These are phyloP conservation scores for Orbilia brochopaga DNA, from an alignment of 2,329 filamentous ascomycete genomes.

Conservation along the genomic window DNA sequence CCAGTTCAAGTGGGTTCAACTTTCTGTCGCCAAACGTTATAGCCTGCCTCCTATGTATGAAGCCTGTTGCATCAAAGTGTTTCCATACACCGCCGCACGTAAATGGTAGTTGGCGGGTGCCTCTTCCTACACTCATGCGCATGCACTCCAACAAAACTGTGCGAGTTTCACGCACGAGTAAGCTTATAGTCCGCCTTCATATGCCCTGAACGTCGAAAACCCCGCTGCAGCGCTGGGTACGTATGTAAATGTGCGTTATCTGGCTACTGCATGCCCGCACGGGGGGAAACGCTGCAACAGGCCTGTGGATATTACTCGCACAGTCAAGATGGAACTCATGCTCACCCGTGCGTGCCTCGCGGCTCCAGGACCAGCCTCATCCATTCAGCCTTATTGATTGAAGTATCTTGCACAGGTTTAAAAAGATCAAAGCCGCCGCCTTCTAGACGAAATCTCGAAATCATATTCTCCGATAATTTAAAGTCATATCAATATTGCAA, in stretches of 20 bases:
- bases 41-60: not conserved
- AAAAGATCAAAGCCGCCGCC: not conserved
- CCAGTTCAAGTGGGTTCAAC: too few relatives aligned
- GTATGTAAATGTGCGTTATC: not conserved
- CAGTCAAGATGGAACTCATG: conserved; percentile 5
- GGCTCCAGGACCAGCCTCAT: not conserved
- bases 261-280: not conserved
- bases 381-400: not conserved
- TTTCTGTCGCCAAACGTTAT: too few relatives aligned
- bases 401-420: not conserved
- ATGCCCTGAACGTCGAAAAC: not conserved
- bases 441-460: too few relatives aligned
- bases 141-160: not conserved
- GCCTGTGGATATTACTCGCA: not conserved
- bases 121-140: not conserved
- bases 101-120: not conserved
- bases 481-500: too few relatives aligned
- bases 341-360: not conserved
- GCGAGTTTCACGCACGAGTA: conserved; percentile 4
- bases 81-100: not conserved
- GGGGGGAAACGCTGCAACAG: not conserved
- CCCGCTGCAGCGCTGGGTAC: too few relatives aligned
- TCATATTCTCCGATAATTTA: too few relatives aligned
- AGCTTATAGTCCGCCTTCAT: not conserved
- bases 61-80: not conserved